phyloP scores from a whole-genome alignment of 2,329 filamentous ascomycete genomes.

The Phaeoacremonium minimum region DNA sequence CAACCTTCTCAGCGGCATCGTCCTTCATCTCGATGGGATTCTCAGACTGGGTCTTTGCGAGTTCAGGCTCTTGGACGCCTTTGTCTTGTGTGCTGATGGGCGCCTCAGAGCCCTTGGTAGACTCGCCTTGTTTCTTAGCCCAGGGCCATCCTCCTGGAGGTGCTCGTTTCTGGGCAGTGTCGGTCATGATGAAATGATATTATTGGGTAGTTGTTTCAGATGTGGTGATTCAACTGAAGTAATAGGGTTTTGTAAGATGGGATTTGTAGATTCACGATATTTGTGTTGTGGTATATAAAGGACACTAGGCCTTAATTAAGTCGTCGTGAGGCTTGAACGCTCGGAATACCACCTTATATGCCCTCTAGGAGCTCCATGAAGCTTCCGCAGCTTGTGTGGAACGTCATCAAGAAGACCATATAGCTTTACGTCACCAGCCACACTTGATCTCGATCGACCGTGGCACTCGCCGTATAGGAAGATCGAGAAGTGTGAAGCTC shows the following conservation, averaged over 20 bases:
- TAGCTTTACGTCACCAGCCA: constrained; percentile 11
- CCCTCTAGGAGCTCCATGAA: constrained; percentile 2
- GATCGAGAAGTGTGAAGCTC: constrained; percentile 1
- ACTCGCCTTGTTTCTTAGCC: constrained; percentile 12
- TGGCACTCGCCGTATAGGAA: not conserved
- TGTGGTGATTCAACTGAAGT: constrained; percentile 1
- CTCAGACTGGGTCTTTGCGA: constrained; percentile 2
- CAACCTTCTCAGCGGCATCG: constrained; percentile 4
- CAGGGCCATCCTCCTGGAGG: constrained; percentile 13
- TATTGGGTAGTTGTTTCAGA: not conserved
- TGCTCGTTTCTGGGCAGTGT: constrained; percentile 7
- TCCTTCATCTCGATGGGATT: constrained; percentile 4
- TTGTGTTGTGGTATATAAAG: not conserved
- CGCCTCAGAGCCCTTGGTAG: constrained; percentile 6
- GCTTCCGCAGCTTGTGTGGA: no score
- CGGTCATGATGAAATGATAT: constrained; percentile 9
- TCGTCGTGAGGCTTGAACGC: not conserved
- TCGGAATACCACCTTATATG: constrained; percentile 11
- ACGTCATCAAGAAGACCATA: not conserved
- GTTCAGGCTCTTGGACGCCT: constrained; percentile 8
- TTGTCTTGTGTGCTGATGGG: constrained; percentile 6
- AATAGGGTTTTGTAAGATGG: not conserved
- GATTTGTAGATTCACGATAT: not conserved
- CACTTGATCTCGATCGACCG: constrained; percentile 9
- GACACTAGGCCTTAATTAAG: not conserved